A percentile compares a stretch with the other conserved stretches of the same genome.
phyloP scores from a whole-genome alignment of 352 stramenopile genomes.

The Pythium oligandrum region DNA sequence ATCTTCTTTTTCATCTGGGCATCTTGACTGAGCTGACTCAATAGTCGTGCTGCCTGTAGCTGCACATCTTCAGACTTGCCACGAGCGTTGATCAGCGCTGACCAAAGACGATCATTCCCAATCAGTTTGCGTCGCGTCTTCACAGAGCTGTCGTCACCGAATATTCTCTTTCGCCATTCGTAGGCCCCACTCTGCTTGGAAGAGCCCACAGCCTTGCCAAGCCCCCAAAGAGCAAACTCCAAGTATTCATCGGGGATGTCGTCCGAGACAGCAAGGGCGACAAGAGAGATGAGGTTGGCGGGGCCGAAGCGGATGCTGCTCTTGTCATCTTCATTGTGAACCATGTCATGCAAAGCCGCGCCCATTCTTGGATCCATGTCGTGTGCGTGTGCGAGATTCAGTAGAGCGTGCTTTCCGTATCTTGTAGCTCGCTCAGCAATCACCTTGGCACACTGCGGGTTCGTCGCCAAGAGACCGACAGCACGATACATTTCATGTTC shows the following conservation, averaged over 20 bases:
- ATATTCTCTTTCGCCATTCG: slow-evolving; percentile 52
- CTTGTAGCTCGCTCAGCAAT: slow-evolving; percentile 58
- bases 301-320: slow-evolving; percentile 50
- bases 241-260: slow-evolving; percentile 54
- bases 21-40: slow-evolving; percentile 38
- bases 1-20: slow-evolving; percentile 17
- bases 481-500: slow-evolving; percentile 45
- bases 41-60: slow-evolving; percentile 36
- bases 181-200: slow-evolving; percentile 22
- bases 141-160: slow-evolving; percentile 46
- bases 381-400: slow-evolving; percentile 49
- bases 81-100: slow-evolving; percentile 21
- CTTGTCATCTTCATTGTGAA: slow-evolving; percentile 29
- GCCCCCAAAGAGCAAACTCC: slow-evolving; percentile 66
- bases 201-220: slow-evolving; percentile 36
- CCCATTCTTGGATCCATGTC: slow-evolving; percentile 54
- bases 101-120: slow-evolving; percentile 46
- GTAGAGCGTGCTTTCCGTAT: slow-evolving; percentile 65
- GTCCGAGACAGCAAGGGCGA: slow-evolving; percentile 52
- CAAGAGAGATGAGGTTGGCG: slow-evolving; percentile 59
- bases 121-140: slow-evolving; percentile 56
- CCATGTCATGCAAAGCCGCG: slow-evolving; percentile 44
- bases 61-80: slow-evolving; percentile 30
- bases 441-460: slow-evolving; percentile 42
- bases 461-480: slow-evolving; percentile 43